These are phyloP conservation scores for Nicotiana tabacum DNA, from an alignment of 257 asterid genomes.

Conservation along the genomic window DNA sequence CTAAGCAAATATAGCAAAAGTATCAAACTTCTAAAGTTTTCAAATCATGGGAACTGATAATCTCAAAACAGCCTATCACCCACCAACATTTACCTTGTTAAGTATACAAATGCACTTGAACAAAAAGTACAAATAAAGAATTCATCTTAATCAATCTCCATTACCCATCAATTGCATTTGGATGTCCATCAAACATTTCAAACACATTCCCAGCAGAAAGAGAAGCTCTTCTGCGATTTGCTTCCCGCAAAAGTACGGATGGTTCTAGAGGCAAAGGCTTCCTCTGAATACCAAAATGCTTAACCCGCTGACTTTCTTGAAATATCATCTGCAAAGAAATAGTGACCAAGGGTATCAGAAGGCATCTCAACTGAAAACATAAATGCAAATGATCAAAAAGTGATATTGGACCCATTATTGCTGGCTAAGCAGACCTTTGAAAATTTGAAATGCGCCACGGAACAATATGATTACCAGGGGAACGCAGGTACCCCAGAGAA, in stretches of 20 bases:
- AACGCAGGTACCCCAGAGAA: background rate
- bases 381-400: constrained; percentile 3
- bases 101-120: background rate
- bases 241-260: constrained; percentile 89
- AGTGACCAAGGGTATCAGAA: background rate
- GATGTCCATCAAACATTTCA: constrained; percentile 77
- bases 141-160: constrained; percentile 22
- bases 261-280: constrained; percentile 98
- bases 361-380: background rate
- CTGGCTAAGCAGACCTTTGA: background rate
- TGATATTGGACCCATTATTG: background rate
- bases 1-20: background rate
- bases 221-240: constrained; percentile 97
- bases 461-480: background rate
- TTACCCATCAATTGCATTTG: constrained; percentile 65
- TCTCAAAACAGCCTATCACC: background rate
- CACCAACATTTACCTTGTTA: background rate
- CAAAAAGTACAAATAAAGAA: background rate
- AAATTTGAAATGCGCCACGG: background rate
- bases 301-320: constrained; percentile 71
- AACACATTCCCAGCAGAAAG: constrained; percentile 91
- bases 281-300: constrained; percentile 93
- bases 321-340: constrained; percentile 58
- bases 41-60: background rate
- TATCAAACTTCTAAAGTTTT: constrained; percentile 1